Base-by-base conservation (phyloP, 148 eudicot genomes). In the Cornus suecica region DNA sequence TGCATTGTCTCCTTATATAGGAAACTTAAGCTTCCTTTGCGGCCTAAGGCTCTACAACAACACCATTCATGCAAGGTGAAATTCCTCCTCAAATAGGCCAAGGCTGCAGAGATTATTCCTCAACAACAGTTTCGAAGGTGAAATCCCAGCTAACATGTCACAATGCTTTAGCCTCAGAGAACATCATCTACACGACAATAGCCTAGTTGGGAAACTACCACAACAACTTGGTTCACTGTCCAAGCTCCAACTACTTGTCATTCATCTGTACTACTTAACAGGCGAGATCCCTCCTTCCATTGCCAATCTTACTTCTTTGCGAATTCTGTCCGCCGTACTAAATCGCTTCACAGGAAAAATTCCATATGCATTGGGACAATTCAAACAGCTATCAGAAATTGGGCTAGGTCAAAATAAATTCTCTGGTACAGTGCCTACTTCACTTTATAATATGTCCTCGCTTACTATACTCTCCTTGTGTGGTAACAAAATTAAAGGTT, bases 1-100 rank as follows among this genome's bases (percentile, higher is more conserved):
- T 22, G 51, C 68, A 1, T 13, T 80, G 31, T 76, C 79, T 10
- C 83, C 83, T 37, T 60, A 66, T 42, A 70, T 80, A 24, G 79
- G 83, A 52, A 80, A 80, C 66, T 42, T 80, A 42, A 80, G 79
- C 42, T 80, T 76, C 60, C 68, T 80, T 6, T 10, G 34, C 10
- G 26, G 29, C 32, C 62, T 74, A 8, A 11, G 14, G 11, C 77
- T 79, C 5, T 4, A 3, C 10, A 69, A 74, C 31, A 81, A 81
- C 69, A 74, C 65, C 23, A 74, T 81, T 64, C n/a, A n/a, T n/a
- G n/a, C 37, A 62, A 2, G 77, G 80, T 30, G 54, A 8, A 28
- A 81, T 77, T 22, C 84, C 84, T 10, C 29, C 42, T 8, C 45
- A 77, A 48, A 9, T 79, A 8, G 82, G 66, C 1, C 68, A 26